These are phyloP conservation scores for Harringtonia lauricola DNA, from an alignment of 2,329 filamentous ascomycete species.

Conservation along the genomic window DNA sequence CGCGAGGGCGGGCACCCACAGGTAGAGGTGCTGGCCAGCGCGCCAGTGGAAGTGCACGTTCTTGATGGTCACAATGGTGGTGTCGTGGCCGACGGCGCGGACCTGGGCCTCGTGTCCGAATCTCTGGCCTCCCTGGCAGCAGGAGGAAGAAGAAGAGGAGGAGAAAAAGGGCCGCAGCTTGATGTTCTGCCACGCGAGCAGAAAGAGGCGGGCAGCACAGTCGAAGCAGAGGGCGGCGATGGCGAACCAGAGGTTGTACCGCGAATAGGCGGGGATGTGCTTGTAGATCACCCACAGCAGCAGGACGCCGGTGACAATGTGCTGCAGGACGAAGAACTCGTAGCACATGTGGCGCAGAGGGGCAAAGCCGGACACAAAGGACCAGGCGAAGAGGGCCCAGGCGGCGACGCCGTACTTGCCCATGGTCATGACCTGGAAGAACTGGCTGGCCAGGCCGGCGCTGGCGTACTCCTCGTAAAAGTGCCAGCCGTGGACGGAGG, in stretches of 20 bases:
- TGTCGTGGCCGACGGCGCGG: conserved; percentile 35
- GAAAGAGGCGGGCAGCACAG: conserved; percentile 36
- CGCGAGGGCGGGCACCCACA: conserved; percentile 46
- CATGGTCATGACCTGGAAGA: conserved; percentile 51
- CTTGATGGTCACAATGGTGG: conserved; percentile 48
- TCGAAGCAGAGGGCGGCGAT: conserved; percentile 53
- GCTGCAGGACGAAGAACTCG: conserved; percentile 60
- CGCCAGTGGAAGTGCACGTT: conserved; percentile 48
- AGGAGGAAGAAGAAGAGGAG: too few relatives aligned
- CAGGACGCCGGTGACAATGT: conserved; percentile 48
- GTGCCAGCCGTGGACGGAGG: conserved; percentile 58
- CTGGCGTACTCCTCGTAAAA: conserved; percentile 55
- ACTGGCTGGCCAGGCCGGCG: conserved; percentile 45
- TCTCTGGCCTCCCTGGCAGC: conserved; percentile 34
- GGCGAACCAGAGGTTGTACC: conserved; percentile 55
- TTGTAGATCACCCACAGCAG: conserved; percentile 53
- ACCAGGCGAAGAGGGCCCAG: conserved; percentile 57
- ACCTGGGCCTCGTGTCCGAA: conserved; percentile 42
- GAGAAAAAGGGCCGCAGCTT: conserved; percentile 27
- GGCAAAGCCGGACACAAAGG: conserved; percentile 48
- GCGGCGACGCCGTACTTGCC: conserved; percentile 57
- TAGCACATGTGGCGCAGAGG: conserved; percentile 57
- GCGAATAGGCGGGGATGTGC: conserved; percentile 49
- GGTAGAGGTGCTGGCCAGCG: conserved; percentile 49
- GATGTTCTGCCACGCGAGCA: conserved; percentile 42